Conservation (phyloP, 306 rosid species). For the Fragaria vesca region DNA sequence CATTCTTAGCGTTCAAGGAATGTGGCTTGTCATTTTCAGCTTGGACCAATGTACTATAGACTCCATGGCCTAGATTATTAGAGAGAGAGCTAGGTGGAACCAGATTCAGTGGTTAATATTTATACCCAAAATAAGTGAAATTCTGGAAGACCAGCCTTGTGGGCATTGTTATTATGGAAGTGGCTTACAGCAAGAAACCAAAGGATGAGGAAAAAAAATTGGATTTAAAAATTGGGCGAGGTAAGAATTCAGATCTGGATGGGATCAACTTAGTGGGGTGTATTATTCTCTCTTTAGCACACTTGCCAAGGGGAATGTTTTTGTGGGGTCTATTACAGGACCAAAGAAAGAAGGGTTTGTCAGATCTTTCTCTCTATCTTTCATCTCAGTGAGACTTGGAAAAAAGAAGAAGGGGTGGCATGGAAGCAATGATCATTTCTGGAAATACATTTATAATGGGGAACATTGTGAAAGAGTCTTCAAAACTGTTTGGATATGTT, state of each 20-base stretch:
- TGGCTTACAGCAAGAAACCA: constrained; percentile 44
- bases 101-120: background rate
- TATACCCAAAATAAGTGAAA: constrained; percentile 11
- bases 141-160: constrained; percentile 14
- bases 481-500: constrained; percentile 21
- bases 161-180: constrained; percentile 11
- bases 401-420: constrained; percentile 18
- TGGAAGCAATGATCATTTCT: constrained; percentile 43
- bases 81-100: constrained; percentile 8
- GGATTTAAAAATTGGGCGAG: background rate
- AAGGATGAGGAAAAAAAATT: background rate
- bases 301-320: constrained; percentile 66
- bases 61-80: constrained; percentile 15
- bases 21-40: constrained; percentile 18
- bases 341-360: constrained; percentile 34
- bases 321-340: constrained; percentile 38
- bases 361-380: constrained; percentile 38
- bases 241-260: constrained; percentile 29
- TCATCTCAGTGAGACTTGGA: constrained; percentile 22
- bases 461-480: constrained; percentile 34
- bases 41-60: constrained; percentile 12
- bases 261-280: constrained; percentile 46
- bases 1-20: constrained; percentile 21
- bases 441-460: constrained; percentile 15
- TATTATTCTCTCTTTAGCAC: constrained; percentile 53